Evolutionary conservation across 2,329 filamentous ascomycete species (phyloP).

Genomic region (Aspergillus novoparasiticus): DNA sequence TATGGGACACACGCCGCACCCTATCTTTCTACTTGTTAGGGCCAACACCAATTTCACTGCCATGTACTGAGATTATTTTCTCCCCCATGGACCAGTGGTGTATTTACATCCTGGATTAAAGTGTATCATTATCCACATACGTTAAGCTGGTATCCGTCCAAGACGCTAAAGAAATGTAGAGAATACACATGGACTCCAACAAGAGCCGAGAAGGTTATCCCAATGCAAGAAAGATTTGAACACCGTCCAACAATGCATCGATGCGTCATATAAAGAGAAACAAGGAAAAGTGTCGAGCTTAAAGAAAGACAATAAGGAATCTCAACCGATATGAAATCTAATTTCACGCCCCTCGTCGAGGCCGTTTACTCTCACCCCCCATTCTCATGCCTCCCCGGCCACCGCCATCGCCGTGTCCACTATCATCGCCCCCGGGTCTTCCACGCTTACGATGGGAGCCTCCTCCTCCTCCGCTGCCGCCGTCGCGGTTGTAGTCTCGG

Average conservation of each 20-base stretch:
- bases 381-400: constrained; percentile 41
- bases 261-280: constrained; percentile 15
- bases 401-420: constrained; percentile 29
- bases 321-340: background rate
- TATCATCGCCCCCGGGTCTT: constrained; percentile 38
- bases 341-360: constrained; percentile 40
- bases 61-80: too few species aligned
- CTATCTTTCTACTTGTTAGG: too few species aligned
- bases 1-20: too few species aligned
- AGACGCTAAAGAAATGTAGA: constrained; percentile 3
- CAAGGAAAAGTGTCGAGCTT: constrained; percentile 13
- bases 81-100: too few species aligned
- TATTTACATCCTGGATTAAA: background rate
- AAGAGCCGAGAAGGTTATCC: constrained; percentile 11
- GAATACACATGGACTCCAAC: constrained; percentile 9
- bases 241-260: constrained; percentile 25
- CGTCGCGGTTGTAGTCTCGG: constrained; percentile 33
- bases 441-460: constrained; percentile 40
- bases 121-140: constrained; percentile 3
- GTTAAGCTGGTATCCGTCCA: constrained; percentile 1
- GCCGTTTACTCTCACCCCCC: constrained; percentile 45
- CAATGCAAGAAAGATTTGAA: constrained; percentile 19
- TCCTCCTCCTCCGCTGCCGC: constrained; percentile 25
- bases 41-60: too few species aligned
- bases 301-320: constrained; percentile 13